A percentile compares a stretch with the other conserved stretches of the same genome.
Conservation (phyloP, 2,329 filamentous ascomycete genomes). For the Claviceps lovelessii region DNA sequence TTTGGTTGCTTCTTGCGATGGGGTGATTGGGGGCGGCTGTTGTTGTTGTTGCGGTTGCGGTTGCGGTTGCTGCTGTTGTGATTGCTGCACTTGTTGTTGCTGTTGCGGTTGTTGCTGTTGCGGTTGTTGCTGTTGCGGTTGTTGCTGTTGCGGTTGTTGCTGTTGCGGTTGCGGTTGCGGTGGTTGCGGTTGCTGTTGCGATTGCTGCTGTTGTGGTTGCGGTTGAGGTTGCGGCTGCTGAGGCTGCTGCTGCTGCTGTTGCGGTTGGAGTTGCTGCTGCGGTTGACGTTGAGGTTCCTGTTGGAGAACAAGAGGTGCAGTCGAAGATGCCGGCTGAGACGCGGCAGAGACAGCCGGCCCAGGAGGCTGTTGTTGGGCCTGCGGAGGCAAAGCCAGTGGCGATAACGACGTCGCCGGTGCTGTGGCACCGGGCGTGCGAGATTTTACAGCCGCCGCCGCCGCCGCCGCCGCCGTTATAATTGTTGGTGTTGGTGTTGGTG, state of each 20-base stretch:
- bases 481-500: neutral
- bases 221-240: neutral
- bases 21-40: constrained; percentile 4
- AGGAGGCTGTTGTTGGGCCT: neutral
- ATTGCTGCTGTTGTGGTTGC: no score
- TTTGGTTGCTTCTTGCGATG: constrained; percentile 12
- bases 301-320: neutral
- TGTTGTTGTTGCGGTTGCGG: neutral
- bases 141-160: neutral
- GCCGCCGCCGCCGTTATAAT: neutral
- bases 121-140: neutral
- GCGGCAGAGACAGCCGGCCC: neutral
- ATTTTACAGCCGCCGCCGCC: neutral
- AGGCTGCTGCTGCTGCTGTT: neutral
- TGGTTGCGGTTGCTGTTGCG: neutral
- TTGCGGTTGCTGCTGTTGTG: neutral
- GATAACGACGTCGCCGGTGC: neutral
- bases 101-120: neutral
- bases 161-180: neutral
- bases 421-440: neutral
- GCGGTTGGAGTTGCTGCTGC: neutral
- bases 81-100: neutral
- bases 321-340: neutral
- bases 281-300: neutral
- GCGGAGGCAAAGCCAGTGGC: neutral